Percentiles rank a stretch among this genome's conserved stretches.
Conservation (phyloP, 2,329 filamentous ascomycete species). For the Ophidiomyces ophidiicola region DNA sequence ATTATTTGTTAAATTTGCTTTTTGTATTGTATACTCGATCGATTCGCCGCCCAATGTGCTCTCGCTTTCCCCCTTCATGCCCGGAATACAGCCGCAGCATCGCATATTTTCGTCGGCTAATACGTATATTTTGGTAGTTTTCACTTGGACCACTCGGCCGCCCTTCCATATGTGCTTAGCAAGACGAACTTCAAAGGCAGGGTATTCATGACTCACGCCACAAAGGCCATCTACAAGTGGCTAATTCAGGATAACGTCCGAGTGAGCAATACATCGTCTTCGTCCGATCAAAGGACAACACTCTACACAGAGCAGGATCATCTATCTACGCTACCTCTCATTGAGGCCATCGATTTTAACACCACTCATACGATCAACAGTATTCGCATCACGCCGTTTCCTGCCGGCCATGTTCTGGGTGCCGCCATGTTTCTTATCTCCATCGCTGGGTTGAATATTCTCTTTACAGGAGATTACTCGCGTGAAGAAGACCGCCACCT, state of each 20-base stretch:
- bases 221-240: constrained; percentile 99
- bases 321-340: constrained; percentile 80
- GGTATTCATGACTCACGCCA: constrained; percentile 98
- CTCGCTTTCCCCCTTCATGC: not conserved
- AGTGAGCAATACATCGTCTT: constrained; percentile 58
- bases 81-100: not conserved
- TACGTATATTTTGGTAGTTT: constrained; percentile 51
- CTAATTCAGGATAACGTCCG: constrained; percentile 93
- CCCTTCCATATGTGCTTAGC: constrained; percentile 89
- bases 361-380: constrained; percentile 95
- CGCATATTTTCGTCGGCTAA: constrained; percentile 8
- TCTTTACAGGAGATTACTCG: constrained; percentile 97
- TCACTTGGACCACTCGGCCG: constrained; percentile 95
- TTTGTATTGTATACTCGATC: constrained; percentile 16
- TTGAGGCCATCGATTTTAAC: constrained; percentile 96
- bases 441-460: constrained; percentile 89
- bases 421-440: constrained; percentile 98
- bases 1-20: constrained; percentile 9
- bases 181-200: constrained; percentile 96
- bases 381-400: constrained; percentile 92
- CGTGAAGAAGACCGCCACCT: constrained; percentile 90
- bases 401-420: constrained; percentile 92
- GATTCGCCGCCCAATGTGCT: not conserved
- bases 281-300: constrained; percentile 49
- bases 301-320: constrained; percentile 95